Base-by-base conservation (phyloP, 441 rosid species). In the Croton setiger region DNA sequence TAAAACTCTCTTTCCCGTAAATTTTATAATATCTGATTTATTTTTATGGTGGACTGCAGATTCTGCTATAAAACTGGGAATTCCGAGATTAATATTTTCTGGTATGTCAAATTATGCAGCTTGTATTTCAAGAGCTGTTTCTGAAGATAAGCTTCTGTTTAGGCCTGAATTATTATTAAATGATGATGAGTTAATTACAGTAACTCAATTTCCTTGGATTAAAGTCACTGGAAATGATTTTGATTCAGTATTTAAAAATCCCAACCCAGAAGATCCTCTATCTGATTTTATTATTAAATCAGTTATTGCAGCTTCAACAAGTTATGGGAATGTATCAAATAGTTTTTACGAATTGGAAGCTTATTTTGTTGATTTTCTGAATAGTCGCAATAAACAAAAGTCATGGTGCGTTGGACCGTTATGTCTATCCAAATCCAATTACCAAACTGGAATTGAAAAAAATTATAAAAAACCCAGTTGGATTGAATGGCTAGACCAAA, bases 1-100 rank as follows among this genome's bases (percentile, higher is more conserved):
- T 13, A 59, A 74, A 60, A 66, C 13, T 53, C 81, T 87, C 37
- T 6, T 5, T 4, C 81, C 83, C 7, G 85, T 81, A 17, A 79
- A 77, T 10, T 85, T 90, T 76, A 67, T 90, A 65, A 86, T 88
- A 2, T 83, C 91, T 0, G 98, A 88, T 58, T 78, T 80, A 6
- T 86, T 92, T 74, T 84, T 92, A 4, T 92, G 92, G 90, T 92
- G 96, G 98, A 86, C 86, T 3, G 58, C 83, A 0, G 93, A 87
- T 13, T 85, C 89, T 15, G 87, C 95, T 15, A 52, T 60, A 0
- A 88, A 82, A 77, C 83, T 88, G 36, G 80, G 86, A 4, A 74
- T 88, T 44, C 92, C 89, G 1, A 82, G 93, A 51, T 37, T 88
- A 60, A 74, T 72, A 27, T 88, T 80, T 44, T 79, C 0, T 54